Base-by-base conservation (phyloP, 164 flowering plant species). In the Litsea cubeba region DNA sequence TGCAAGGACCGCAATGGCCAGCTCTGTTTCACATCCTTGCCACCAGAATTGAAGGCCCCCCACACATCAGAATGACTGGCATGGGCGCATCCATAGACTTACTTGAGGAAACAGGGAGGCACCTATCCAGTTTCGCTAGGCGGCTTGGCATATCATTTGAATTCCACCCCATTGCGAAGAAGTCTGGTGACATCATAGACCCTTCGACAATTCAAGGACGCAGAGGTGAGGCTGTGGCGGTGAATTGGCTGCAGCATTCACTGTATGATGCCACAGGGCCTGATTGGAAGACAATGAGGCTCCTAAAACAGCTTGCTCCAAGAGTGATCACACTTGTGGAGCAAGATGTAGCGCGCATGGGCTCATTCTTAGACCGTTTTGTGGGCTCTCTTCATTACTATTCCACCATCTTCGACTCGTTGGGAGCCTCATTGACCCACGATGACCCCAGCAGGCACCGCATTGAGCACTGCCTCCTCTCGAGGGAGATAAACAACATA, bases 1-100 rank as follows among this genome's bases (percentile, higher is more conserved):
- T 90, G 94, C 94, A 91, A 72, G 97, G 92, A 23, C 62, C 86
- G 57, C 97, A 91, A 76, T 91, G 97, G 97, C 97, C 94, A 0
- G 89, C 89, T 3, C 68, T 91, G n/a, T 88, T 91, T 54, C 92
- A 91, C 79, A 87, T 88, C 76, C 85, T 91, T 0, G 90, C 93
- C 1, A 87, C 88, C 0, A 80, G 93, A 17, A 54, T 79, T 0
- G 92, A 88, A 65, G 93, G 93, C 8, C 87, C 93, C 0, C 92
- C 96, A 0, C 87, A 85, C 12, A 75, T 91, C 18, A 68, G 89
- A 11, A 81, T 91, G 85, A 91, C 96, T 15, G 96, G 87, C 2
- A 30, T 91, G 75, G 93, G 96, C 2, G 5, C 82, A 0, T 82
- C 91, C 4, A 75, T 83, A 74, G 91, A 87, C 40, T 40, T 84